A percentile compares a stretch with the other conserved stretches of the same genome.
These are phyloP conservation scores for Scedosporium apiospermum DNA, from an alignment of 2,329 filamentous ascomycete genomes.

Conservation along the genomic window DNA sequence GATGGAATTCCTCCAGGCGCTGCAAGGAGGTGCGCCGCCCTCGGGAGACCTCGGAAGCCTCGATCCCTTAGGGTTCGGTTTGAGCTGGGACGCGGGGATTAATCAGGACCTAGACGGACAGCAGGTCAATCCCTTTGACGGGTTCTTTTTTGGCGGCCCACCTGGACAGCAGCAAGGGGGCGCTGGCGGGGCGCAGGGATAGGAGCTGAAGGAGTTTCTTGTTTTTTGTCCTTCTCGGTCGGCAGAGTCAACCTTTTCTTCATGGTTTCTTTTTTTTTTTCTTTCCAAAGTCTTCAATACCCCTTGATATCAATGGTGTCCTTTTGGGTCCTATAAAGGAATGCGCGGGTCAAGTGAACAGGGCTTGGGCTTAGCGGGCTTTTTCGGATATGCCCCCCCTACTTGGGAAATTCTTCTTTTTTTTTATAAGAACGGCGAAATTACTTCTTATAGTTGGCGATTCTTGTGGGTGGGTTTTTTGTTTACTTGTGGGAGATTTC, in stretches of 20 bases:
- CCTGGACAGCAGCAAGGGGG: slow-evolving; percentile 17
- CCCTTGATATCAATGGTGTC: background rate
- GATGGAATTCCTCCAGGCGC: slow-evolving; percentile 43
- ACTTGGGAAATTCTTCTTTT: background rate
- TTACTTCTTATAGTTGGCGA: no score
- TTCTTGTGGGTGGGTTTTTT: no score
- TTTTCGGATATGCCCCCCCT: background rate
- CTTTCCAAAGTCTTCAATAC: background rate
- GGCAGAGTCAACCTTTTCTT: background rate
- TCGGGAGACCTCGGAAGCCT: slow-evolving; percentile 36
- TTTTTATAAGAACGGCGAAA: background rate
- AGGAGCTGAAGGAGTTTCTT: background rate
- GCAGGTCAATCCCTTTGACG: slow-evolving; percentile 60
- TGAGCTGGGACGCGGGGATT: slow-evolving; percentile 55
- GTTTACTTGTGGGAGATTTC: no score
- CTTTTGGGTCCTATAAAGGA: background rate
- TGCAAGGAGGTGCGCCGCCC: slow-evolving; percentile 17
- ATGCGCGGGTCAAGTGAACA: background rate
- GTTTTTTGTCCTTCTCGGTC: background rate
- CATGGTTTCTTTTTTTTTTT: background rate
- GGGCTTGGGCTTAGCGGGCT: background rate
- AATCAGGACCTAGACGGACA: slow-evolving; percentile 51
- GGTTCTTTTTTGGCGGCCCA: slow-evolving; percentile 60
- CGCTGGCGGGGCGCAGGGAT: slow-evolving; percentile 11
- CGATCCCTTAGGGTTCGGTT: slow-evolving; percentile 53